phyloP scores from a whole-genome alignment of 768 basidiomycete species.

The Mycena maculata region DNA sequence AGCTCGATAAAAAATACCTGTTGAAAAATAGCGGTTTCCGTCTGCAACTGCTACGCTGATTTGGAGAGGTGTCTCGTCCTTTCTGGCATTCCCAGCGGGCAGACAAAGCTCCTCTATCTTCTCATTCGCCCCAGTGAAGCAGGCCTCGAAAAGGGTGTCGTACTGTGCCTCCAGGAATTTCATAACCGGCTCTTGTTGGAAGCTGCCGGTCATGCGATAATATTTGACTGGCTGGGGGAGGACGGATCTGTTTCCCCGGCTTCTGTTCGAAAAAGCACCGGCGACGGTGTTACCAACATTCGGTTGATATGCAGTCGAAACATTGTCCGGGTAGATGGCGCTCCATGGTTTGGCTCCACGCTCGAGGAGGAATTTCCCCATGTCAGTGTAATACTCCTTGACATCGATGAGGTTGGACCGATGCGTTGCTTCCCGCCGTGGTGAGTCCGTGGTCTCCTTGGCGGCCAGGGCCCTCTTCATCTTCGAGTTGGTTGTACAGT shows the following conservation, averaged over 20 bases:
- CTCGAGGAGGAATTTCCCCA: slow-evolving; percentile 46
- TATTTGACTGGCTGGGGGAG: slow-evolving; percentile 24
- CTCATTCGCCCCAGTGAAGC: slow-evolving; percentile 62
- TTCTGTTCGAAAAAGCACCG: slow-evolving; percentile 42
- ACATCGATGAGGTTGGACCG: slow-evolving; percentile 41
- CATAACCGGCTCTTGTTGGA: slow-evolving; percentile 39
- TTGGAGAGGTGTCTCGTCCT: slow-evolving; percentile 49
- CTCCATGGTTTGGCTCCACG: slow-evolving; percentile 57
- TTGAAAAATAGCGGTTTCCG: slow-evolving; percentile 24
- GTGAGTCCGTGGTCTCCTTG: slow-evolving; percentile 23
- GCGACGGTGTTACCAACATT: not conserved
- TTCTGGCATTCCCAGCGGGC: slow-evolving; percentile 48
- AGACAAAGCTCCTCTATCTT: slow-evolving; percentile 65
- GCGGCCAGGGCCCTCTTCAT: not conserved
- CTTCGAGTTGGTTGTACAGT: not conserved
- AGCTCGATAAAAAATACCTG: slow-evolving; percentile 38
- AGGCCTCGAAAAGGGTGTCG: slow-evolving; percentile 69
- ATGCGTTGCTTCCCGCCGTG: slow-evolving; percentile 20
- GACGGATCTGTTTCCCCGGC: slow-evolving; percentile 29
- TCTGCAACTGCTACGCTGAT: slow-evolving; percentile 53
- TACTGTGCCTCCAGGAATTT: slow-evolving; percentile 53
- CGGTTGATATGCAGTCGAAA: slow-evolving; percentile 32
- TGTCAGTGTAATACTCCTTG: slow-evolving; percentile 48
- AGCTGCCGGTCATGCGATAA: slow-evolving; percentile 42
- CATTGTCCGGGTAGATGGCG: slow-evolving; percentile 49